Base-by-base conservation (phyloP, 257 asterid species). In the Penstemon newberryi region DNA sequence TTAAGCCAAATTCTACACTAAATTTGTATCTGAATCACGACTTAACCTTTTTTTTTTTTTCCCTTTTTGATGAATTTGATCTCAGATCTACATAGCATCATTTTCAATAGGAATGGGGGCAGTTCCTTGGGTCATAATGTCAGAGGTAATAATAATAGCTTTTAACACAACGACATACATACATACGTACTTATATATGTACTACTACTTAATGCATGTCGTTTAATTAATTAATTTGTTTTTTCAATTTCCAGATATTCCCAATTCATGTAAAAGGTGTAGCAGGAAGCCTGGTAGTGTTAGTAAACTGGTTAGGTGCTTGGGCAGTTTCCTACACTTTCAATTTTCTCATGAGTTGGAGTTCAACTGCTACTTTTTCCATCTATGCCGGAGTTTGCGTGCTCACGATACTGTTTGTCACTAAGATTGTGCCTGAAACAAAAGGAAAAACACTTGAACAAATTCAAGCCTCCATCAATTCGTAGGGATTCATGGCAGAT, bases 71-170 rank as follows among this genome's bases (percentile, higher is more conserved):
- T 15, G 18, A 18, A 15, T 15, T 38, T 37, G 33, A 25, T 37
- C 43, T 74, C 56, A 92, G 99, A 89, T 94, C 39, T 90, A 87
- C 76, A 83, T 93, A 58, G 96, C 86, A 9, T 69, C 96, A 11
- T 93, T 93, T 78, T 93, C 97, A 65, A 68, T 55, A 49, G 99
- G 97, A 74, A 93, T 93, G 99, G 97, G 96, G 73, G 99, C 97
- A 73, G 95, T 90, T 80, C 99, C 99, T 8, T 90, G 99, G 99
- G 99, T 93, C 63, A 87, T 93, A 69, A 93, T 90, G 99, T 93
- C 97, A 5, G 97, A 93, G 97, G 99, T 90, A 81, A 8, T 3
- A 5, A 15, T 44, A 9, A 4, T 38, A 59, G n/a, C 41, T 47
- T 3, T 37, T 51, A 60, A 68, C 68, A 15, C 6, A 56, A 36